These are phyloP conservation scores for Hortiboletus rubellus DNA, from an alignment of 1,284 basidiomycete species.

Conservation along the genomic window DNA sequence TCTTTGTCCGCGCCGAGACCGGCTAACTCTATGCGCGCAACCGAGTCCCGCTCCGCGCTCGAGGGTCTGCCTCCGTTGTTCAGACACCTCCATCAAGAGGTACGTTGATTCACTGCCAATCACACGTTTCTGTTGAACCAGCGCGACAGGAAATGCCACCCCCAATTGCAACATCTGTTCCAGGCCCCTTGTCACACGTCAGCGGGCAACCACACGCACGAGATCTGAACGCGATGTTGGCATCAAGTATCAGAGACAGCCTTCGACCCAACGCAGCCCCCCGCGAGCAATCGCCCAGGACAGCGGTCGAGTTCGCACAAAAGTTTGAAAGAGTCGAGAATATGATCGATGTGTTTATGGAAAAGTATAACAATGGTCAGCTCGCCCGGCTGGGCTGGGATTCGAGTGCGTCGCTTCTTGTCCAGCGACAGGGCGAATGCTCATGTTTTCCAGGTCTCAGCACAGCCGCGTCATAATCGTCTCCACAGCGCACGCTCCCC, in stretches of 20 bases:
- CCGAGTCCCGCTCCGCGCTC: not conserved
- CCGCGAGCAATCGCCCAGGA: constrained; percentile 15
- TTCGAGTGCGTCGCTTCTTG: constrained; percentile 18
- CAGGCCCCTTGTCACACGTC: not conserved
- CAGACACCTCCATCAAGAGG: not conserved
- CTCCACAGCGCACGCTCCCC: not conserved
- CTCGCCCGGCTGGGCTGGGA: constrained; percentile 30
- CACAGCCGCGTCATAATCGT: constrained; percentile 7
- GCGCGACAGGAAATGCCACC: not conserved
- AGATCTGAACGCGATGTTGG: constrained; percentile 3
- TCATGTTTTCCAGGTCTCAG: constrained; percentile 14
- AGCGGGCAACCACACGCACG: not conserved
- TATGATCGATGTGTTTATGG: constrained; percentile 26
- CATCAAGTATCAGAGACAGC: constrained; percentile 11
- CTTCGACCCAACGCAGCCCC: not conserved
- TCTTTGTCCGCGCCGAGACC: not conserved
- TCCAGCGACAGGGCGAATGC: not conserved
- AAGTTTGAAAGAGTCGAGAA: constrained; percentile 22
- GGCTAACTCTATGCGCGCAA: not conserved
- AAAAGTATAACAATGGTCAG: constrained; percentile 20
- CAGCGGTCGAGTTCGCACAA: constrained; percentile 23
- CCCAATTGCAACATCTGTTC: not conserved
- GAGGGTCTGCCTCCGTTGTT: constrained; percentile 5
- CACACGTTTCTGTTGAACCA: not conserved
- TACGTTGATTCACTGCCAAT: not conserved